Evolutionary conservation across 805 yeast genomes (phyloP), one percentile per base, ranked within the genome.

Genomic region (Sugiyamaella lignohabitans): DNA sequence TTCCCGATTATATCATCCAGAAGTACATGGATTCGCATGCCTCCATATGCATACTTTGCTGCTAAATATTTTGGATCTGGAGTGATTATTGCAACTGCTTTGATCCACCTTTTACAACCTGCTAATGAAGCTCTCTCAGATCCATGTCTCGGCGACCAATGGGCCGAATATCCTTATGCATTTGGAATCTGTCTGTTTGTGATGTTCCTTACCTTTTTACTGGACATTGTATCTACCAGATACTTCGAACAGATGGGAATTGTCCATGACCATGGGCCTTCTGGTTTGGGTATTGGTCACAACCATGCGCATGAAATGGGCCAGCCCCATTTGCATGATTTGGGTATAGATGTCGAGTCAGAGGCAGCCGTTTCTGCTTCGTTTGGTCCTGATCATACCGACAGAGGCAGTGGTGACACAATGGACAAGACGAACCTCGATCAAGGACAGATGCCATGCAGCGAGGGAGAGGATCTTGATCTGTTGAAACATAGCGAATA

Each of bases 51-150:
- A 61, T 77, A 60, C 46, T 40, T 55, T 22, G 48, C 58, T 23
- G 64, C 65, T 21, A 59, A 62, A 27, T 78, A 71, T 65, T 81
- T 82, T 57, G 91, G 91, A 51, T 74, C 87, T 3, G 91, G 91
- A 39, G 89, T 84, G 37, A 84, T 84, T 55, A 67, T 84, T 3
- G 84, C 89, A 4, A 84, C 91, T 3, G 84, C 88, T 0, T 80
- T 81, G 55, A 75, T 84, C 49, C 91, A 83, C 63, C 63, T 82
- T 46, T 66, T 82, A 51, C 66, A 64, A 42, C 69, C 69, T 0
- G 67, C 69, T 2, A 65, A 66, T 46, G 49, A 57, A 37, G 51
- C 54, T 2, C 49, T 57, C 4, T 34, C 53, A 2, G 43, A 45
- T 27, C 49, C 45, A 18, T 56, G 58, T 30, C 51, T 57, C 17